A percentile compares a stretch with the other conserved stretches of the same genome.
Conservation (phyloP, 176 grass and related monocot genomes). For the Carex littledalei region DNA sequence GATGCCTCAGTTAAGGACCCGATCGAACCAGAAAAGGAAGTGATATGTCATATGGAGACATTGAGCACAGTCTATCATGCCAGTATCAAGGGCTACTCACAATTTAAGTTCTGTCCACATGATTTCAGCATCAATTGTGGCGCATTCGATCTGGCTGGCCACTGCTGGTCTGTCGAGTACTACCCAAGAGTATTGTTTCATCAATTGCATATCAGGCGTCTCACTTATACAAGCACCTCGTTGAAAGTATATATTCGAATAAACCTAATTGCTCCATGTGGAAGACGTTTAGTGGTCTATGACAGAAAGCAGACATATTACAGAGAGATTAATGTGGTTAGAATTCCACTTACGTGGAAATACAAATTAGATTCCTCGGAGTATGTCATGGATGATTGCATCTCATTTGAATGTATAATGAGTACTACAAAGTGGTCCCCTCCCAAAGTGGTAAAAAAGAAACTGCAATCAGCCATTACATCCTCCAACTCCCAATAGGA, state of each 20-base stretch:
- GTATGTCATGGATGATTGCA: too few relatives aligned
- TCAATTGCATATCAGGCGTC: not conserved
- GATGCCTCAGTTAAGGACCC: too few relatives aligned
- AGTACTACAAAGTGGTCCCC: too few relatives aligned
- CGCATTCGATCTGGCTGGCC: not conserved
- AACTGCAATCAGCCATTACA: too few relatives aligned
- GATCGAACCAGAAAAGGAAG: not conserved
- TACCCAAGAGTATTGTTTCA: not conserved
- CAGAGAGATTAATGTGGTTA: too few relatives aligned
- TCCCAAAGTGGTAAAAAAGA: too few relatives aligned
- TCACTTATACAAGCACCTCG: not conserved
- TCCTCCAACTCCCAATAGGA: too few relatives aligned
- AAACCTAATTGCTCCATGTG: not conserved
- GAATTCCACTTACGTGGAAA: too few relatives aligned
- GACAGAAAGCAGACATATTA: not conserved
- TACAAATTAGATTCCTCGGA: too few relatives aligned
- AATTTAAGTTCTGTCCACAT: not conserved
- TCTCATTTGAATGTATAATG: too few relatives aligned
- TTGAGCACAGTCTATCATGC: not conserved
- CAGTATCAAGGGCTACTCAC: not conserved
- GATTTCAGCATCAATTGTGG: not conserved
- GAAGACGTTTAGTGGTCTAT: not conserved
- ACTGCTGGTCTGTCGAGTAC: not conserved
- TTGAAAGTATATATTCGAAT: not conserved
- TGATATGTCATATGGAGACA: not conserved